phyloP scores from a whole-genome alignment of 2,329 filamentous ascomycete genomes.

The Alternaria incomplexa region DNA sequence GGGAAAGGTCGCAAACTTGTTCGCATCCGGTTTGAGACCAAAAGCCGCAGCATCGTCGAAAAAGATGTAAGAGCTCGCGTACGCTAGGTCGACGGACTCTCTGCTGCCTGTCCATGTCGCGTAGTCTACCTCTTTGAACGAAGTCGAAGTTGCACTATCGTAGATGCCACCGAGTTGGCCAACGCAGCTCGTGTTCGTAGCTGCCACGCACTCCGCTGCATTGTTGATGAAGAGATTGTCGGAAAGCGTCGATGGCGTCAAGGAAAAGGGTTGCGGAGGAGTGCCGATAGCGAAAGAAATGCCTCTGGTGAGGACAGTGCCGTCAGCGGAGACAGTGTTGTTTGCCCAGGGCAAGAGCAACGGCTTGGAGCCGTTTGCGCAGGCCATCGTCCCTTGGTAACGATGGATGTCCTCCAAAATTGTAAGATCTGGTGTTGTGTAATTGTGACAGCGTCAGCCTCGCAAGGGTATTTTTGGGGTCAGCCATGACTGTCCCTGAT shows the following conservation, averaged over 20 bases:
- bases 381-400: slow-evolving; percentile 15
- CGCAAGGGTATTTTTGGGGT: not conserved
- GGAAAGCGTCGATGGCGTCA: slow-evolving; percentile 21
- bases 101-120: slow-evolving; percentile 21
- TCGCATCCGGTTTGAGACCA: slow-evolving; percentile 18
- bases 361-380: slow-evolving; percentile 22
- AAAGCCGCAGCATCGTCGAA: slow-evolving; percentile 21
- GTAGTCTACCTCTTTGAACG: slow-evolving; percentile 19
- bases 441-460: not conserved
- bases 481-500: slow-evolving; percentile 5
- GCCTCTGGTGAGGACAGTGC: slow-evolving; percentile 19
- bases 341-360: slow-evolving; percentile 26
- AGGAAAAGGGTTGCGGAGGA: slow-evolving; percentile 22
- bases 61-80: slow-evolving; percentile 19
- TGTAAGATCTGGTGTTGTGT: not conserved
- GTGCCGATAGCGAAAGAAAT: slow-evolving; percentile 23
- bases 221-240: slow-evolving; percentile 25
- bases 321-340: slow-evolving; percentile 18
- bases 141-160: slow-evolving; percentile 19
- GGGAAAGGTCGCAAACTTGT: slow-evolving; percentile 20
- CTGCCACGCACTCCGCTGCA: slow-evolving; percentile 16
- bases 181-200: slow-evolving; percentile 23
- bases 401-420: not conserved
- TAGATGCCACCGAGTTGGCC: slow-evolving; percentile 24
- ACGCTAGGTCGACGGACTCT: slow-evolving; percentile 15